Conservation (phyloP, 345 rosid genomes). For the Hibiscus tridactylites region DNA sequence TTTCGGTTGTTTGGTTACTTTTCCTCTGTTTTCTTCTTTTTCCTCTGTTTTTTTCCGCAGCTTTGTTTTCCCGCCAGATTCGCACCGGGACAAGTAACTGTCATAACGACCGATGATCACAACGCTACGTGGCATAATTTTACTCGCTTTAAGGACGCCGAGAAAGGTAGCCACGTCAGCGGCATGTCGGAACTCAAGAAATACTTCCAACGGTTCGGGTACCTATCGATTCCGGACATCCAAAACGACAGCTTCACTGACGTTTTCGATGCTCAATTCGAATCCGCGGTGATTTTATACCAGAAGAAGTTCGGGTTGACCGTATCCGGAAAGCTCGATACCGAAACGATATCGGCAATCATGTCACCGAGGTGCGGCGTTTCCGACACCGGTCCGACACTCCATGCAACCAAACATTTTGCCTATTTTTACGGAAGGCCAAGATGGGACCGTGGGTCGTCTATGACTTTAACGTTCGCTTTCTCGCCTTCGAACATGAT, state of each 20-base stretch:
- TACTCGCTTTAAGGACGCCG: conserved; percentile 55
- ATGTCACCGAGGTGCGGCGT: conserved; percentile 82
- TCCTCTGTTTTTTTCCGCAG: conserved; percentile 18
- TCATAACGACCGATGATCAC: conserved; percentile 20
- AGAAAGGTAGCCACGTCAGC: conserved; percentile 47
- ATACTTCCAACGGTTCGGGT: conserved; percentile 78
- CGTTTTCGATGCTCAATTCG: conserved; percentile 46
- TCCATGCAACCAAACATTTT: conserved; percentile 41
- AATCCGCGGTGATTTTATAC: conserved; percentile 46
- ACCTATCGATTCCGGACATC: conserved; percentile 27
- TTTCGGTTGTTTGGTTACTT: conserved; percentile 24
- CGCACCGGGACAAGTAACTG: conserved; percentile 28
- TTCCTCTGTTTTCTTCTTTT: conserved; percentile 20
- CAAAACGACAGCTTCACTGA: conserved; percentile 36
- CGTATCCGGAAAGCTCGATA: conserved; percentile 56
- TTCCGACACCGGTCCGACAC: conserved; percentile 27
- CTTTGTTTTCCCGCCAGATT: conserved; percentile 36
- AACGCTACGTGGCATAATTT: conserved; percentile 73
- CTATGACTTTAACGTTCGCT: conserved; percentile 56
- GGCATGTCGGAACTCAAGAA: conserved; percentile 86
- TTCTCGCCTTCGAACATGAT: conserved; percentile 45
- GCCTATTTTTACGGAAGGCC: conserved; percentile 67
- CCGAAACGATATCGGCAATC: conserved; percentile 47
- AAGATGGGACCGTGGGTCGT: conserved; percentile 45
- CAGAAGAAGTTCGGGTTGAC: conserved; percentile 61